Conservation (phyloP, 345 rosid species). For the Hypericum androsaemum region DNA sequence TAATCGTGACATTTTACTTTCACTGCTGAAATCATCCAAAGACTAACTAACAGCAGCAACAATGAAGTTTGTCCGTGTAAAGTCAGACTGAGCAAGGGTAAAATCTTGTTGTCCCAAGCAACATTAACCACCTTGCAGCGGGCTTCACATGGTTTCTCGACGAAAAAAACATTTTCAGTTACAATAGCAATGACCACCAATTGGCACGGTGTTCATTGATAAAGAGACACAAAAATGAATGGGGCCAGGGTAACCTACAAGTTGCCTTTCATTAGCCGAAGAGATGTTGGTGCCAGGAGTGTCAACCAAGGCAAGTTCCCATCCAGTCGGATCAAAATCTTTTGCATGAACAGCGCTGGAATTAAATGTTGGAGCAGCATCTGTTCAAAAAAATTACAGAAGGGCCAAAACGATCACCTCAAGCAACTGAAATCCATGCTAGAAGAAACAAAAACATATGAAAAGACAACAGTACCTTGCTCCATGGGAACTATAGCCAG, state of each 20-base stretch:
- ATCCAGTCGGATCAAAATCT: constrained; percentile 80
- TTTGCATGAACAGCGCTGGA: constrained; percentile 41
- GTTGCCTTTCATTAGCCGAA: constrained; percentile 64
- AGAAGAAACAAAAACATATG: not conserved
- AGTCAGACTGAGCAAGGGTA: too few relatives aligned
- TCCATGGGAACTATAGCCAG: constrained; percentile 75
- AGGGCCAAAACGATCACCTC: constrained; percentile 1
- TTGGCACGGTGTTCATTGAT: too few relatives aligned
- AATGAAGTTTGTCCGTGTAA: too few relatives aligned
- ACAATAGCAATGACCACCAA: too few relatives aligned
- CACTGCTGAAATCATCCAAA: too few relatives aligned
- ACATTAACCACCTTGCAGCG: too few relatives aligned
- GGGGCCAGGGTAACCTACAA: constrained; percentile 40
- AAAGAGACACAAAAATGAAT: not conserved
- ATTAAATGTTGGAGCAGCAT: constrained; percentile 38
- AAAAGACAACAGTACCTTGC: constrained; percentile 25
- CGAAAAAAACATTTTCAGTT: too few relatives aligned
- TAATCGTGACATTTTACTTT: too few relatives aligned
- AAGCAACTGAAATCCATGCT: not conserved
- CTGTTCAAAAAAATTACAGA: constrained; percentile 18
- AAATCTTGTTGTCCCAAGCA: too few relatives aligned
- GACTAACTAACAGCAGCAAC: too few relatives aligned
- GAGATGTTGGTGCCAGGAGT: constrained; percentile 72
- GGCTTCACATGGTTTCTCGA: too few relatives aligned
- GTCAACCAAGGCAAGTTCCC: constrained; percentile 88